Base-by-base conservation (phyloP, 176 grass and related monocot genomes). In the Luzula sylvatica region DNA sequence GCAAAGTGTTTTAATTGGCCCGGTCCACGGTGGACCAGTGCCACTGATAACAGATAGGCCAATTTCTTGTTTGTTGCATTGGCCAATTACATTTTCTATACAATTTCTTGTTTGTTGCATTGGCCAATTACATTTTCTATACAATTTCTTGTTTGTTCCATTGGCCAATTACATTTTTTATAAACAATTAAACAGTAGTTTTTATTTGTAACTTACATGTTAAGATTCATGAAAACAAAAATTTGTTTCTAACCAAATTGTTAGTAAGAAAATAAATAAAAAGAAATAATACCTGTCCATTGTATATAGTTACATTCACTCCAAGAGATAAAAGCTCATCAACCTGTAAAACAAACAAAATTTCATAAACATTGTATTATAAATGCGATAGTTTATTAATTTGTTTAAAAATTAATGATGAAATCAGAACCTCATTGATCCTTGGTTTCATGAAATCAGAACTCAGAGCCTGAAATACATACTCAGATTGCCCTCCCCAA, bases 401-500 rank as follows among this genome's bases (percentile, higher is more conserved):
- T n/a, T 23, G 1, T 56, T 24, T 55, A 56, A 8, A 16, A 17
- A 46, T 24, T 19, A 64, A 27, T 21, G 17, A 24, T 45, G 3
- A 63, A 38, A 30, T 1, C 5, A 32, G 21, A 28, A 77, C 87
- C 87, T 94, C 77, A 15, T 65, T 17, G 3, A 87, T 87, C 26
- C 79, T 80, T 23, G 88, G 88, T 66, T 72, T 87, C 88, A 87
- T 87, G 76, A 94, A 94, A 27, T 80, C 83, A 38, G 55, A 43
- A 2, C 13, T 52, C 23, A 94, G 7, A 16, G 71, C 68, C 0
- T 53, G 11, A n/a, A 87, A 87, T 20, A 94, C 88, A 20, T 71
- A 21, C 27, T 15, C 29, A 0, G 88, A 83, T 61, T 83, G 86
- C 0, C 56, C 75, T 11, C 71, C 75, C 86, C 86, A 89, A 9